Base-by-base conservation (phyloP, 2,329 filamentous ascomycete genomes). In the Alternaria panax region DNA sequence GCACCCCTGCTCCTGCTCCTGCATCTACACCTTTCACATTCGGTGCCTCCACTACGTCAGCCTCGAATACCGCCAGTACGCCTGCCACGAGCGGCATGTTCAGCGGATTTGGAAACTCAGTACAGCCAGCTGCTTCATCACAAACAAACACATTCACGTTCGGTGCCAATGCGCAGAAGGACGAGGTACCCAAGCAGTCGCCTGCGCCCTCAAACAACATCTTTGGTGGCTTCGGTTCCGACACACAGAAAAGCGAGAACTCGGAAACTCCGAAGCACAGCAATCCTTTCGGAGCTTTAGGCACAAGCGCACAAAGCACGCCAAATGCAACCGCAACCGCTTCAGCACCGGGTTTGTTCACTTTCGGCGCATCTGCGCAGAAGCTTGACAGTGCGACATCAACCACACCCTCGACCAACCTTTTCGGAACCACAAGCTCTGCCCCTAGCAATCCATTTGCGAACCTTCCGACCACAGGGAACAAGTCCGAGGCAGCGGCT, bases 171-270 rank as follows among this genome's bases (percentile, higher is more conserved):
- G 30, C 60, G 8, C 67, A 64, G 18, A 62, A 57, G 47, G 42
- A 46, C 4, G 47, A 60, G 24, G 12, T 47, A 7, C 14, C 57
- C 47, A 57, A 57, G 34, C 46, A 51, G 20, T 28, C 51, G 20
- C 51, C 65, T 22, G 47, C 63, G 9, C 60, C 67, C 9, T 50
- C 61, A n/a, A 54, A 60, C 42, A 64, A 53, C 20, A 25, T 56
- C 14, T 68, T 68, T 45, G 56, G 56, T 47, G 64, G 60, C n/a
- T 71, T 66, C 52, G 69, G 67, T 22, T 52, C 64, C 22, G 62
- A 63, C 27, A 34, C 59, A 18, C 62, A 66, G 38, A 63, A 65
- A 43, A 59, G 51, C 20, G 57, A 63, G 30, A 52, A 36, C 58
- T 32, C 51, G 51, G 43, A 48, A 42, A 25, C 51, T 32, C 42